Evolutionary conservation across 2,329 filamentous ascomycete species (phyloP), one percentile per base, ranked within the genome.

Genomic region (Colletotrichum magnum): DNA sequence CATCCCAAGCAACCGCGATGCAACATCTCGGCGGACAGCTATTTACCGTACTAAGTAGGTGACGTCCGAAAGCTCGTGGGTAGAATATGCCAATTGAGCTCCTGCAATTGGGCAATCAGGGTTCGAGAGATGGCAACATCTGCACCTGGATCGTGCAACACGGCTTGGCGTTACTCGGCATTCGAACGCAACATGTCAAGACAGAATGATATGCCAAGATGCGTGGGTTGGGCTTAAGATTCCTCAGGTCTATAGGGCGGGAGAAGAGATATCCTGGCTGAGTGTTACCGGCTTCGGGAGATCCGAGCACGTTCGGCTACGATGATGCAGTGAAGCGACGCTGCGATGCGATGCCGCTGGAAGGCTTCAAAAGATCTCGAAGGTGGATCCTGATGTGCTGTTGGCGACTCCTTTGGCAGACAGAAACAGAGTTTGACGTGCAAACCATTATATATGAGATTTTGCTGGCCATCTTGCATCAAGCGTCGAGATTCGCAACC

Each of bases 1-100:
- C 3, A 24, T 36, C 26, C 57, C 48, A 39, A 50, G 45, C 45
- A 26, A 26, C 39, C 24, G 54, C 32, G 21, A 4, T 53, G 54
- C 21, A 52, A 59, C 54, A 45, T 53, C 62, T 65, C 47, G 54
- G 62, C 54, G 9, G 12, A 4, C 21, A 59, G 62, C 53, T 59
- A 2, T 7, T 51, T 52, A 24, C 58, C 47, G 5, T 6, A 43
- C 47, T 0, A 5, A 54, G 54, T 36, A 65, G 62, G 62, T 65
- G 16, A 24, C 2, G 3, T 50, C 13, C 47, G 21, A 24, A 10
- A 4, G 32, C 47, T n/a, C 18, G 47, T 6, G 47, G 47, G 18
- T 50, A 10, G n/a, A 50, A 6, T 18, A 18, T 18, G 18, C 18
- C 18, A 18, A 18, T 18, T 18, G 18, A 18, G 18, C 18, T 2